These are phyloP conservation scores for Fonsecaea multimorphosa DNA, from an alignment of 2,329 filamentous ascomycete species.

Conservation along the genomic window DNA sequence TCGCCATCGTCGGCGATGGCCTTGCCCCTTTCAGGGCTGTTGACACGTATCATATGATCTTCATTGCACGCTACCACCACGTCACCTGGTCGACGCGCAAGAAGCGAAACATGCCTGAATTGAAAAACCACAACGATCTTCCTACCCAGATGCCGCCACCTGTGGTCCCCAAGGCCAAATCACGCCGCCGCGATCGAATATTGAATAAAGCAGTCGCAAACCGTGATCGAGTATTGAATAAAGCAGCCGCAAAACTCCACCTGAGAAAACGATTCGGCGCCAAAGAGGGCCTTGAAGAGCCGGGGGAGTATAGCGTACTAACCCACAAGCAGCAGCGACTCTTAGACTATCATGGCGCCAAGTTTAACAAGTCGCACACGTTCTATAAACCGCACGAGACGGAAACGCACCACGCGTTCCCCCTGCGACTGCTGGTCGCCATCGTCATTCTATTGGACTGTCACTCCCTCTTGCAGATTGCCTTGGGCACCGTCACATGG, in stretches of 20 bases:
- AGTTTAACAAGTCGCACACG: constrained; percentile 18
- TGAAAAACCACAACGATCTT: constrained; percentile 15
- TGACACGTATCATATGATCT: constrained; percentile 19
- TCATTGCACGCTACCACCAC: constrained; percentile 16
- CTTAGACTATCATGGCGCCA: constrained; percentile 10
- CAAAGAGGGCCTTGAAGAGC: neutral
- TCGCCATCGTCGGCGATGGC: constrained; percentile 20
- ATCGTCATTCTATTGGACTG: constrained; percentile 17
- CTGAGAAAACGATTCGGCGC: constrained; percentile 14
- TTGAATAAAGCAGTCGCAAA: too few relatives aligned
- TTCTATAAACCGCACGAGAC: constrained; percentile 20
- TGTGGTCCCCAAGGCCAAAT: neutral
- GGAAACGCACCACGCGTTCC: constrained; percentile 17
- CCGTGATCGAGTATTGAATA: constrained; percentile 10
- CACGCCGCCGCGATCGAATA: constrained; percentile 11
- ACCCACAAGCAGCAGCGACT: constrained; percentile 14
- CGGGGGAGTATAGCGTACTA: constrained; percentile 16
- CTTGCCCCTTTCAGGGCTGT: constrained; percentile 15
- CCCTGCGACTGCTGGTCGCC: constrained; percentile 15
- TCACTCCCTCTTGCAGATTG: constrained; percentile 16
- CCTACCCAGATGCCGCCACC: constrained; percentile 16
- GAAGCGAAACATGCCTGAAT: constrained; percentile 7
- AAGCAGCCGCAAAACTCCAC: constrained; percentile 17
- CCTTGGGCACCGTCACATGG: constrained; percentile 17
- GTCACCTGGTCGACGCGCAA: constrained; percentile 12